These are phyloP conservation scores for Olyra latifolia DNA, from an alignment of 176 grass and related monocot species.

Conservation along the genomic window DNA sequence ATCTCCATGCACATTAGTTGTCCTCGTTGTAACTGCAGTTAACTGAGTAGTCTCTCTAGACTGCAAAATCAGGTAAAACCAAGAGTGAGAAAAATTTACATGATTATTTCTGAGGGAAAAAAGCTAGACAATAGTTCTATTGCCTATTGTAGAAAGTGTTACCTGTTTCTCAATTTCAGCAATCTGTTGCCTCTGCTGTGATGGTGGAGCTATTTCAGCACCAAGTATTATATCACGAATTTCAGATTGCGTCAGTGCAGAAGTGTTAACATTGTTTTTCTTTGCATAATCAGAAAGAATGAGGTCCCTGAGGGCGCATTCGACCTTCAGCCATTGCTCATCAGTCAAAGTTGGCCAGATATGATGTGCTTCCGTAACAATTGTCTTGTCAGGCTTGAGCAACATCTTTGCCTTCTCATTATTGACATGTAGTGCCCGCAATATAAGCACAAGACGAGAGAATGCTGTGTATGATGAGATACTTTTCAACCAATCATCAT, in stretches of 20 bases:
- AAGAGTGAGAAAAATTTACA: conserved; percentile 24
- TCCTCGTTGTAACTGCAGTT: conserved; percentile 95
- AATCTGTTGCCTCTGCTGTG: conserved; percentile 96
- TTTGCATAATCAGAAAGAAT: conserved; percentile 99
- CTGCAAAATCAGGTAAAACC: conserved; percentile 51
- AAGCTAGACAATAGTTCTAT: background rate
- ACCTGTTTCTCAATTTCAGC: conserved; percentile 99
- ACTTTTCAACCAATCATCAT: conserved; percentile 99
- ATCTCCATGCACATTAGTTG: conserved; percentile 96
- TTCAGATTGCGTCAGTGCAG: conserved; percentile 95
- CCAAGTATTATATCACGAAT: conserved; percentile 99
- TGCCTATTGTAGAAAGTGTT: background rate
- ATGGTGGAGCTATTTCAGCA: conserved; percentile 97
- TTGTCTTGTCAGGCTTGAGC: conserved; percentile 94
- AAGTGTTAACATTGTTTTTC: conserved; percentile 99
- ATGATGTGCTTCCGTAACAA: conserved; percentile 92
- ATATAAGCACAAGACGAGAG: conserved; percentile 88
- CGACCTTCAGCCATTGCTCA: conserved; percentile 99
- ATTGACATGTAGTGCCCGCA: conserved; percentile 93
- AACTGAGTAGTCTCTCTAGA: conserved; percentile 92
- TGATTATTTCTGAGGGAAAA: background rate
- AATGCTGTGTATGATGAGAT: conserved; percentile 99
- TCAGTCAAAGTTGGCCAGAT: conserved; percentile 94
- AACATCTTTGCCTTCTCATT: conserved; percentile 99
- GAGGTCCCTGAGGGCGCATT: conserved; percentile 93